phyloP scores from a whole-genome alignment of 2,329 filamentous ascomycete genomes.

The Aspergillus terreus region DNA sequence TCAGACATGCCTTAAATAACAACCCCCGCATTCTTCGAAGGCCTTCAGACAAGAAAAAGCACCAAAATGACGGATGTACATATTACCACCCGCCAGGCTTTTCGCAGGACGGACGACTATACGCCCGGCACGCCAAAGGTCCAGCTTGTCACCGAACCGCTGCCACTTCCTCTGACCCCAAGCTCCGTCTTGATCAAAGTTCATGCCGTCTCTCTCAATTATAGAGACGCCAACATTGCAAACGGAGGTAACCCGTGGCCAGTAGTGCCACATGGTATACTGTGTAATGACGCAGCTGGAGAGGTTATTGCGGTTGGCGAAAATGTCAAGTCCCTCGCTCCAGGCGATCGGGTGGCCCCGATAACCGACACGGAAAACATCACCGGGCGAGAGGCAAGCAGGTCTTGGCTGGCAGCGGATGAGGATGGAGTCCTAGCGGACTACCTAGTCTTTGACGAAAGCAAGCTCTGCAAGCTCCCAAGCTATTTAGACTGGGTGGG shows the following conservation, averaged over 20 bases:
- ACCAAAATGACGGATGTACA: no score
- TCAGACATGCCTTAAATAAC: no score
- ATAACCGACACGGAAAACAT: slow-evolving; percentile 41
- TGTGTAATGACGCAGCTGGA: slow-evolving; percentile 42
- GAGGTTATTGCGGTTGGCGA: slow-evolving; percentile 40
- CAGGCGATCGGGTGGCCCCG: slow-evolving; percentile 39
- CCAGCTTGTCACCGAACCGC: slow-evolving; percentile 30
- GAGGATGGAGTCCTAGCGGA: slow-evolving; percentile 44
- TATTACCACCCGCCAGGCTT: slow-evolving; percentile 20
- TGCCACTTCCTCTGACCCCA: slow-evolving; percentile 27
- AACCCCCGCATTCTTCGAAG: no score
- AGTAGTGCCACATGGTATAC: slow-evolving; percentile 28
- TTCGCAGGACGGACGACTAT: slow-evolving; percentile 32
- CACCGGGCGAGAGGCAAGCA: slow-evolving; percentile 32
- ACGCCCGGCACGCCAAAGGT: slow-evolving; percentile 31
- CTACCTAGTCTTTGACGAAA: slow-evolving; percentile 42
- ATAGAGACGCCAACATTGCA: slow-evolving; percentile 24
- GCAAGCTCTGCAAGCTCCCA: slow-evolving; percentile 34
- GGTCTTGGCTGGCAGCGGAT: slow-evolving; percentile 44
- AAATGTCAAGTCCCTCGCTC: slow-evolving; percentile 25
- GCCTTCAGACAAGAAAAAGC: no score
- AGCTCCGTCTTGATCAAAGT: slow-evolving; percentile 23
- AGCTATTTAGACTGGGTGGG: slow-evolving; percentile 34
- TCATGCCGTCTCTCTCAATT: slow-evolving; percentile 22
- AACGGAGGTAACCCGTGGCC: slow-evolving; percentile 40